phyloP scores from a whole-genome alignment of 1,284 basidiomycete genomes.

The Rhodotorula glutinis region DNA sequence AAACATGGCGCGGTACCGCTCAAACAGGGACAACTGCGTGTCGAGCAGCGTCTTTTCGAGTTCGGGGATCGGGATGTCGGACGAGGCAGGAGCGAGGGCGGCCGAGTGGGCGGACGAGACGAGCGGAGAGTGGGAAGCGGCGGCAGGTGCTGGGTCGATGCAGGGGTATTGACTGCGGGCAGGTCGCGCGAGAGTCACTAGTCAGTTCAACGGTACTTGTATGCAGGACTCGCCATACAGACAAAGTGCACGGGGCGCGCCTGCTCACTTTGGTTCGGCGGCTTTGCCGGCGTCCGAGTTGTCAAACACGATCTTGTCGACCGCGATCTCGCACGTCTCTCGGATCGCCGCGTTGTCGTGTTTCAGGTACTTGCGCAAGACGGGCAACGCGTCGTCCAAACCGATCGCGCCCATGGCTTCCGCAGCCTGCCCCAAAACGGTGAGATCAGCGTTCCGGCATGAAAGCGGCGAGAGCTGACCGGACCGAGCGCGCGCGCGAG shows the following conservation, averaged over 20 bases:
- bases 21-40: slow-evolving; percentile 71
- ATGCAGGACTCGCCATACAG: no score
- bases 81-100: slow-evolving; percentile 33
- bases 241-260: no score
- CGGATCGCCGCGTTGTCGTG: slow-evolving; percentile 71
- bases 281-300: slow-evolving; percentile 54
- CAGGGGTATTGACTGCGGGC: slow-evolving; percentile 66
- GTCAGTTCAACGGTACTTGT: background rate
- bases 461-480: no score
- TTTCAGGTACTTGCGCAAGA: slow-evolving; percentile 67
- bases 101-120: slow-evolving; percentile 39
- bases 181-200: background rate
- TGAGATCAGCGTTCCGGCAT: no score
- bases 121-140: slow-evolving; percentile 50
- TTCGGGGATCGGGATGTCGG: slow-evolving; percentile 47
- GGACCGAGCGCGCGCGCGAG: no score
- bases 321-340: slow-evolving; percentile 96
- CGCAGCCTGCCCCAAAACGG: slow-evolving; percentile 64
- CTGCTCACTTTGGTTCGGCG: slow-evolving; percentile 39
- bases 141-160: slow-evolving; percentile 86
- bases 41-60: slow-evolving; percentile 69
- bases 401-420: slow-evolving; percentile 98
- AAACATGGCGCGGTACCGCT: slow-evolving; percentile 98
- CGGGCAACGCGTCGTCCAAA: slow-evolving; percentile 61
- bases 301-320: slow-evolving; percentile 93